phyloP scores from a whole-genome alignment of 2,329 filamentous ascomycete genomes.

The Hypoxylon sp. region DNA sequence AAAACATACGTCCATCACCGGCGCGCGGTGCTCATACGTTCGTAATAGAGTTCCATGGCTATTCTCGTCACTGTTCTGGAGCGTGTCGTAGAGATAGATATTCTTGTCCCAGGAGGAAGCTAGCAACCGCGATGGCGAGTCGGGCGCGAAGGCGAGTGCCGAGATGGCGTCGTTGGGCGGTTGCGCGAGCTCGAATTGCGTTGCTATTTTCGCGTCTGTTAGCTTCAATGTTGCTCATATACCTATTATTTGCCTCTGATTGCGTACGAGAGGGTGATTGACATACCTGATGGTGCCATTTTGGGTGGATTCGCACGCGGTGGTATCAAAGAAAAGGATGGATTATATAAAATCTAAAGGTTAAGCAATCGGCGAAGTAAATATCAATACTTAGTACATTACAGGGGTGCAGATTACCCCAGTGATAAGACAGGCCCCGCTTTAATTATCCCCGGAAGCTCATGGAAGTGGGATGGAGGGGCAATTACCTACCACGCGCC shows the following conservation, averaged over 20 bases:
- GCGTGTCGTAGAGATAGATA: conserved; percentile 89
- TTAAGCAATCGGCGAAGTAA: conserved; percentile 34
- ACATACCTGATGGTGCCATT: conserved; percentile 42
- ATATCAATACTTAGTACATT: conserved; percentile 39
- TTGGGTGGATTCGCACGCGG: conserved; percentile 1
- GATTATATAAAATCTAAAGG: conserved; percentile 8
- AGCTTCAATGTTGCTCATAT: conserved; percentile 27
- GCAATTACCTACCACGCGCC: conserved; percentile 45
- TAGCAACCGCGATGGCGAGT: conserved; percentile 81
- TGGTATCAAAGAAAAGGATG: conserved; percentile 7
- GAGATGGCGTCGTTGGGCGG: conserved; percentile 91
- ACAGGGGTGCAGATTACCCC: conserved; percentile 38
- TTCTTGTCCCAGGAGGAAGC: conserved; percentile 96
- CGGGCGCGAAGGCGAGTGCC: conserved; percentile 85
- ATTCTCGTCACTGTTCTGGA: conserved; percentile 60
- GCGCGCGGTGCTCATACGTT: conserved; percentile 84
- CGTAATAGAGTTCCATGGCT: conserved; percentile 75
- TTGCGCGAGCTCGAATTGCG: conserved; percentile 86
- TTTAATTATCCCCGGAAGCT: conserved; percentile 44
- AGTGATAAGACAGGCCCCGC: conserved; percentile 45
- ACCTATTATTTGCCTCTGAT: neutral
- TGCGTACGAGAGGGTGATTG: neutral
- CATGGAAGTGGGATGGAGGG: conserved; percentile 47
- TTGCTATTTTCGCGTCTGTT: conserved; percentile 61
- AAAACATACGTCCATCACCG: conserved; percentile 93